Evolutionary conservation across 1,284 basidiomycete species (phyloP), one percentile per base, ranked within the genome.

Genomic region (Entoloma clypeatum): DNA sequence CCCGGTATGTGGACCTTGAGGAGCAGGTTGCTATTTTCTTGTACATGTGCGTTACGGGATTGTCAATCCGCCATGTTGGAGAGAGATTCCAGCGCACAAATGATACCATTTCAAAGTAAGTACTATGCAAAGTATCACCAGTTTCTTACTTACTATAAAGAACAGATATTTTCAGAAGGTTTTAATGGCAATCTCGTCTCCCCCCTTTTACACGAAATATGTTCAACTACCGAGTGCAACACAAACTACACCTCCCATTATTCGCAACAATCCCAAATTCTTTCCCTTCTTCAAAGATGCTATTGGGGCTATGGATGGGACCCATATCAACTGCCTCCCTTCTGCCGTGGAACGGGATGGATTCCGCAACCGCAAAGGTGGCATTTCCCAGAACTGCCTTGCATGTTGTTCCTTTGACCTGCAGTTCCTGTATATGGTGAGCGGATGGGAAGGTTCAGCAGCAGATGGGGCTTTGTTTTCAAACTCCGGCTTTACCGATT

Each of bases 281-380:
- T 64, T 41, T 39, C 67, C 65, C 7, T 69, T 57, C 37, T 67
- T 72, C 46, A 43, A 53, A 17, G 47, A 58, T 48, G 59, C 55
- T 6, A 31, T 71, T 34, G 64, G 64, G 18, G 68, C 65, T 16
- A 56, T 72, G 17, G 68, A 72, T 56, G 64, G 67, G 1, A 64
- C 56, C 11, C 64, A 69, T 36, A 59, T 69, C 25, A 47, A 53
- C 24, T 57, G 51, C 11, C 51, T 21, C 18, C 49, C 61, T 10
- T n/a, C 61, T 11, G 41, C 48, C 7, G 36, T 21, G 4, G 55
- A 59, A 3, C 44, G 49, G 1, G 47, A 55, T 22, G 43, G 40
- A 4, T 53, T 57, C 23, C 51, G 57, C 1, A 59, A 68, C 43
- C 52, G 55, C 0, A 69, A 71, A 47, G 67, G 67, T 16, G 36